Conservation (phyloP, 1,284 basidiomycete species). For the Peniophora sp. region DNA sequence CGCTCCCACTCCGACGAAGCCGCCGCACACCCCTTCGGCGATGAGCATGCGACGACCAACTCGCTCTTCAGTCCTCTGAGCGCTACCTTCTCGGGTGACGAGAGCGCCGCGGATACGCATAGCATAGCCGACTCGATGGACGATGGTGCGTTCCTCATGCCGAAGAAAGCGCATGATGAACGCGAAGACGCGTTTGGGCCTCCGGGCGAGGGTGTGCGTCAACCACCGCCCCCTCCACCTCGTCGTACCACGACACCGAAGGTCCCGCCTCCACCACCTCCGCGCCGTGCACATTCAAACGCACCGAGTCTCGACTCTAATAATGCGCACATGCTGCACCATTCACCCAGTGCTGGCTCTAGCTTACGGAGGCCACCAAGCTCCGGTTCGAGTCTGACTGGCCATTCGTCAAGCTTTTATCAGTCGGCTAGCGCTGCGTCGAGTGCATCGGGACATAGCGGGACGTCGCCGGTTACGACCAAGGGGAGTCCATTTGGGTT, state of each 20-base stretch:
- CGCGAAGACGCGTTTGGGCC: slow-evolving; percentile 5
- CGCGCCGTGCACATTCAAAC: slow-evolving; percentile 22
- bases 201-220: slow-evolving; percentile 15
- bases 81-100: slow-evolving; percentile 5
- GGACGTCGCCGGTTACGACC: neutral
- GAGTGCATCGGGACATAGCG: slow-evolving; percentile 29
- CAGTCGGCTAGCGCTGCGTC: slow-evolving; percentile 17
- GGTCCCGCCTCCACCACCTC: slow-evolving; percentile 33
- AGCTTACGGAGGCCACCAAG: slow-evolving; percentile 1
- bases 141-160: slow-evolving; percentile 17
- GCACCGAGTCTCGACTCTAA: neutral
- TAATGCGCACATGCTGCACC: neutral
- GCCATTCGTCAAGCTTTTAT: slow-evolving; percentile 11
- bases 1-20: slow-evolving; percentile 5
- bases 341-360: slow-evolving; percentile 16
- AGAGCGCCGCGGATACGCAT: slow-evolving; percentile 4
- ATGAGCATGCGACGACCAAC: slow-evolving; percentile 13
- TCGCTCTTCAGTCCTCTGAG: slow-evolving; percentile 2
- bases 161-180: slow-evolving; percentile 8
- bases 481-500: slow-evolving; percentile 22
- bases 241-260: slow-evolving; percentile 25
- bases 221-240: slow-evolving; percentile 32
- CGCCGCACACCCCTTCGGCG: slow-evolving; percentile 32
- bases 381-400: slow-evolving; percentile 9
- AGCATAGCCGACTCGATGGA: slow-evolving; percentile 13